A percentile compares a stretch with the other conserved stretches of the same genome.
Conservation (phyloP, 1,284 basidiomycete species). For the Clitocybe nebularis region DNA sequence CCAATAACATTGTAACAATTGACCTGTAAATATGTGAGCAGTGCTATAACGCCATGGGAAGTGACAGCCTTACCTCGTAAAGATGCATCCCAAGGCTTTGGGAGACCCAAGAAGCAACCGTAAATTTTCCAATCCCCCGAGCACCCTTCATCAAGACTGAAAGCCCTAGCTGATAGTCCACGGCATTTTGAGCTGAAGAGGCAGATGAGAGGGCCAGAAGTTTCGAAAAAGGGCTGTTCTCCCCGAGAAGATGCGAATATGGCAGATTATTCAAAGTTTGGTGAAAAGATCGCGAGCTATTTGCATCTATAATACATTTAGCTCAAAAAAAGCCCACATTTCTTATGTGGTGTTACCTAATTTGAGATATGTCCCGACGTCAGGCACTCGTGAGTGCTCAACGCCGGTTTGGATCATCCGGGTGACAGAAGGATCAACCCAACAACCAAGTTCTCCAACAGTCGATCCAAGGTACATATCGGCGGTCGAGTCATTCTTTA, state of each 20-base stretch:
- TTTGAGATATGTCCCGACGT: conserved; percentile 53
- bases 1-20: conserved; percentile 85
- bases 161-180: conserved; percentile 57
- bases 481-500: conserved; percentile 31
- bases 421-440: conserved; percentile 73
- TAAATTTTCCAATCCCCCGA: conserved; percentile 74
- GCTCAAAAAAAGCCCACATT: conserved; percentile 9
- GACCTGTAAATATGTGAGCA: conserved; percentile 45
- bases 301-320: conserved; percentile 3
- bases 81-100: conserved; percentile 71
- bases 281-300: conserved; percentile 22
- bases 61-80: conserved; percentile 56
- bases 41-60: background rate
- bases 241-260: conserved; percentile 24
- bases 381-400: conserved; percentile 66
- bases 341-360: conserved; percentile 32
- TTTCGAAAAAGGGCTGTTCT: conserved; percentile 37
- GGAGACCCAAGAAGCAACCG: conserved; percentile 54
- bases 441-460: conserved; percentile 79
- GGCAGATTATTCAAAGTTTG: conserved; percentile 17
- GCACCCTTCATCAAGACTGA: conserved; percentile 74
- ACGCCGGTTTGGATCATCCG: conserved; percentile 79
- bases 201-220: conserved; percentile 54
- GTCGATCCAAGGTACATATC: conserved; percentile 49
- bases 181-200: conserved; percentile 47